Evolutionary conservation across 2,329 filamentous ascomycete species (phyloP).

Genomic region (Botrytis galanthina): DNA sequence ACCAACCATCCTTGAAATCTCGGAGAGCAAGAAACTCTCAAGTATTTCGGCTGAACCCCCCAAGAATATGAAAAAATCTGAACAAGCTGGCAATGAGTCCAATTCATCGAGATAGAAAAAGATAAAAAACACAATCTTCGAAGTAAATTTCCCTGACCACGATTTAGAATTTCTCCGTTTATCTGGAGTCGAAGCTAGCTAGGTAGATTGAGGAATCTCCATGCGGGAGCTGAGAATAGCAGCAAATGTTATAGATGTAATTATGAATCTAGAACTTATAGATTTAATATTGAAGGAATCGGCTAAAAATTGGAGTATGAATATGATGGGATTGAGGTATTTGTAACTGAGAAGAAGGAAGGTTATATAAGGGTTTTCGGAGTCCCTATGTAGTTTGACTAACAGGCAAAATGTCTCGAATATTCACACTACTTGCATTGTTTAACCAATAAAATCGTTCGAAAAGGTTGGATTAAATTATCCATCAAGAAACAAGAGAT

Average conservation of each 20-base stretch:
- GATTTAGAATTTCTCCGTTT: not conserved
- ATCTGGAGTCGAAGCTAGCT: not conserved
- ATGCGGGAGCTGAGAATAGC: not conserved
- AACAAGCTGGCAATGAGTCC: not conserved
- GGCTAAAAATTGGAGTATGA: rapidly evolving
- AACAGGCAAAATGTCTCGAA: too few species aligned
- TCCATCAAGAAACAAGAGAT: not conserved
- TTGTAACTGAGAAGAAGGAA: not conserved
- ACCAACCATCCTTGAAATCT: not conserved
- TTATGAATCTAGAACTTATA: not conserved
- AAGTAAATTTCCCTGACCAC: not conserved
- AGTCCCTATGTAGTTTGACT: not conserved
- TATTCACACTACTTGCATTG: too few species aligned
- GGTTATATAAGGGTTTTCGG: not conserved
- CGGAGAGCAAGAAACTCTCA: not conserved
- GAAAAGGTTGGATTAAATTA: too few species aligned
- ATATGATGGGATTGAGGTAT: not conserved
- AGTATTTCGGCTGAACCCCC: not conserved
- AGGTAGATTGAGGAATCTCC: not conserved
- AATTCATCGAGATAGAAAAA: not conserved
- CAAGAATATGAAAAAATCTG: not conserved
- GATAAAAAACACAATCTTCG: not conserved
- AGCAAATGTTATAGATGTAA: not conserved
- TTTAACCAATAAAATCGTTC: too few species aligned
- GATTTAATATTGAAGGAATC: not conserved